Evolutionary conservation across 2,329 filamentous ascomycete genomes (phyloP).

Genomic region (Trichoderma sp.): DNA sequence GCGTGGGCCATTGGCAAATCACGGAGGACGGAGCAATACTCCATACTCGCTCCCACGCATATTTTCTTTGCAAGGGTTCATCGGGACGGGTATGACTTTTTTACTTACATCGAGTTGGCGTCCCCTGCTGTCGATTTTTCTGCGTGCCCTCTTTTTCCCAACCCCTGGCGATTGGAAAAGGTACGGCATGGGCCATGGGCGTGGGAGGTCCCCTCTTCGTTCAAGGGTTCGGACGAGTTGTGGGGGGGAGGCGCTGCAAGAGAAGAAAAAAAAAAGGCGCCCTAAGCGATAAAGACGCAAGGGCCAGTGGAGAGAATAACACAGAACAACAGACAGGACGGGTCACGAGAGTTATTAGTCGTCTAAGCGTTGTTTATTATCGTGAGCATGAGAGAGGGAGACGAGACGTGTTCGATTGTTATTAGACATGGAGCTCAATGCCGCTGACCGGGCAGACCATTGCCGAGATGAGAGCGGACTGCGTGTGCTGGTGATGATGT

Average conservation of each 20-base stretch:
- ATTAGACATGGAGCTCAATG: too few species aligned
- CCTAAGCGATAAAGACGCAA: slow-evolving; percentile 24
- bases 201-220: background rate
- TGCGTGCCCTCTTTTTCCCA: background rate
- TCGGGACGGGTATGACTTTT: background rate
- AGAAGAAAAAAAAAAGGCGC: slow-evolving; percentile 2
- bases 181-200: background rate
- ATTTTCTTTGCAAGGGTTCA: too few species aligned
- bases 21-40: slow-evolving; percentile 25
- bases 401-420: too few species aligned
- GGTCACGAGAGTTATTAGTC: too few species aligned
- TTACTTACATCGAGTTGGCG: background rate
- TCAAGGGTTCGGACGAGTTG: background rate
- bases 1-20: slow-evolving; percentile 9
- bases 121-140: slow-evolving; percentile 13
- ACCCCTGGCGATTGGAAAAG: background rate
- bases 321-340: too few species aligned
- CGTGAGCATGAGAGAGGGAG: too few species aligned
- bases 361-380: too few species aligned
- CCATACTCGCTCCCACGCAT: background rate
- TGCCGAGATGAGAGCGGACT: too few species aligned
- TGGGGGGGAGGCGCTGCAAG: slow-evolving; percentile 1
- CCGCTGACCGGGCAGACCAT: too few species aligned
- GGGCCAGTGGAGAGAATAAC: background rate
- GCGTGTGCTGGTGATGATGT: too few species aligned